A percentile compares a stretch with the other conserved stretches of the same genome.
Conservation (phyloP, 495 filamentous ascomycete species). For the Sordaria brevicollis region DNA sequence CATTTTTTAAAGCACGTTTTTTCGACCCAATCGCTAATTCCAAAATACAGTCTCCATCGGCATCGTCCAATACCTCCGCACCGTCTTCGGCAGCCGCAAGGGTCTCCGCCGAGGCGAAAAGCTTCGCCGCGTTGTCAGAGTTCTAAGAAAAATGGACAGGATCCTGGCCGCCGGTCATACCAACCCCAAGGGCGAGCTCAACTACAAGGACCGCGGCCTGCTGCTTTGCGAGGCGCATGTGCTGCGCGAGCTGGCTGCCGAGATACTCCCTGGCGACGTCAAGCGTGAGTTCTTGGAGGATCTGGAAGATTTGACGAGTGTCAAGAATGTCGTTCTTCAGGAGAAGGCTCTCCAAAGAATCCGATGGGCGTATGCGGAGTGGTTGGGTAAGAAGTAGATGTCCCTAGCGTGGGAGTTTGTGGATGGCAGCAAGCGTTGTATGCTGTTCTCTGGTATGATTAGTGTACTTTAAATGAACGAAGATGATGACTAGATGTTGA, state of each 20-base stretch:
- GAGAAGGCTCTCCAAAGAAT: slow-evolving; percentile 69
- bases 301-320: slow-evolving; percentile 68
- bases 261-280: slow-evolving; percentile 56
- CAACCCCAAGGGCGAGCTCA: slow-evolving; percentile 53
- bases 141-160: slow-evolving; percentile 76
- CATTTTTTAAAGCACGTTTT: background rate
- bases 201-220: slow-evolving; percentile 84
- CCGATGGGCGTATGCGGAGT: slow-evolving; percentile 76
- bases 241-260: slow-evolving; percentile 54
- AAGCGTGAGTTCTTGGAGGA: slow-evolving; percentile 79
- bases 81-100: slow-evolving; percentile 54
- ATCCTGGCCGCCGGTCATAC: slow-evolving; percentile 60
- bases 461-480: background rate
- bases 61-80: slow-evolving; percentile 58
- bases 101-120: slow-evolving; percentile 50
- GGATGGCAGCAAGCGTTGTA: background rate
- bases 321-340: slow-evolving; percentile 65
- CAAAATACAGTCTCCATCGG: slow-evolving; percentile 54
- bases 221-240: slow-evolving; percentile 81
- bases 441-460: background rate
- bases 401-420: background rate
- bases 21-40: slow-evolving; percentile 4
- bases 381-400: slow-evolving; percentile 33
- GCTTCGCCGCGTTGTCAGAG: slow-evolving; percentile 55
- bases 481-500: background rate